Base-by-base conservation (phyloP, 495 filamentous ascomycete genomes). In the Pyrenopolyporus hunteri region DNA sequence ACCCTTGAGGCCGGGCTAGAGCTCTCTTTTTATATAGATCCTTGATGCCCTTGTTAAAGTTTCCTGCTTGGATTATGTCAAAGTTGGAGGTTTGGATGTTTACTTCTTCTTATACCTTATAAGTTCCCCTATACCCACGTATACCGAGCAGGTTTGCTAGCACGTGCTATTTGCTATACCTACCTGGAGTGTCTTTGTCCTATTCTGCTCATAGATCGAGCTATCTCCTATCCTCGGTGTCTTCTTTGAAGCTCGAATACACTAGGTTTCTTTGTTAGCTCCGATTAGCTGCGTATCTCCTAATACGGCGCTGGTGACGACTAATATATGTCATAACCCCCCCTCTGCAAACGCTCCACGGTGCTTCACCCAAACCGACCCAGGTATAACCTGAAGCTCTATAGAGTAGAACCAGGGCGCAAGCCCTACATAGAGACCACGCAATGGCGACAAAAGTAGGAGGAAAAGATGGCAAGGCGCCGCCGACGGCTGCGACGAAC, bases 401-500 rank as follows among this genome's bases (percentile, higher is more conserved):
- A 16, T 26, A 31, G 28, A 48, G 9, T 33, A 58, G 13, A 19
- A 59, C 16, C 31, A 39, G 66, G 60, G 60, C 69, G 54, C 23
- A 58, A 57, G 60, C 63, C 54, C 63, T 52, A 10, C 4, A 22
- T 35, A 9, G 9, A 48, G 6, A 40, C 36, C 7, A 56, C 51
- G 47, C 46, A 22, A 80, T 79, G 76, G 73, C 74, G 53, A 71
- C 72, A 17, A 79, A 74, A 50, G 69, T 73, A 20, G 81, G 82
- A 67, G 85, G 85, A 51, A 78, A 80, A 43, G 83, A 89, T 71
- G 85, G 87, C 73, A 92, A 87, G 75, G 85, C 90, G 81, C 87
- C 88, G 67, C 82, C 93, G 32, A 91, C 92, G 28, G 88, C 88
- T 57, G 92, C 94, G 25, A 93, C 91, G 10, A 97, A 98, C 73